Evolutionary conservation across 1,284 basidiomycete species (phyloP).

Genomic region (Boletus semigastroideus): DNA sequence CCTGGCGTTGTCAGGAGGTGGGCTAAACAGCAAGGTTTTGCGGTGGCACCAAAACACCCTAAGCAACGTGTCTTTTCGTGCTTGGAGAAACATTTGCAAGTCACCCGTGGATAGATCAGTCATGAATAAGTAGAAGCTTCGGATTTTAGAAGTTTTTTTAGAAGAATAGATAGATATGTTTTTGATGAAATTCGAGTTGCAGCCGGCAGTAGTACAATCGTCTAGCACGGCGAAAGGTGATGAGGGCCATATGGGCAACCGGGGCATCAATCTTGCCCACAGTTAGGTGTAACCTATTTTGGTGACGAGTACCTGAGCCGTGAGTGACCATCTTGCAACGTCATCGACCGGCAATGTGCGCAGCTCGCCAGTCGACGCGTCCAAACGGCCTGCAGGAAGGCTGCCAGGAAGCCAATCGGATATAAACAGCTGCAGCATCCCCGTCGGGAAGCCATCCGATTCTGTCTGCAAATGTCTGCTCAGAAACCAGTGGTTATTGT

Average conservation of each 20-base stretch:
- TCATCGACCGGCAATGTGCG: constrained; percentile 7
- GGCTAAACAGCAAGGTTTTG: constrained; percentile 47
- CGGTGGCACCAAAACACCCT: constrained; percentile 54
- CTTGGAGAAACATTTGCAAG: constrained; percentile 44
- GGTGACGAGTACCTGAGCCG: neutral
- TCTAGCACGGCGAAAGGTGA: too few relatives aligned
- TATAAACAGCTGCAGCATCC: constrained; percentile 14
- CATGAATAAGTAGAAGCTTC: neutral
- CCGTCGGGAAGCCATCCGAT: neutral
- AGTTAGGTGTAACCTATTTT: too few relatives aligned
- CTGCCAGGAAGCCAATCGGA: neutral
- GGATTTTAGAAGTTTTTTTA: too few relatives aligned
- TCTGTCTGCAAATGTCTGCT: constrained; percentile 13
- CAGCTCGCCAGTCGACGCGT: constrained; percentile 19
- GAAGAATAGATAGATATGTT: too few relatives aligned
- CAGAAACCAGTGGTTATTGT: constrained; percentile 20
- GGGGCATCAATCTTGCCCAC: too few relatives aligned
- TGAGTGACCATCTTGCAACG: neutral
- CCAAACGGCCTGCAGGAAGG: constrained; percentile 21
- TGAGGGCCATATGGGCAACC: too few relatives aligned
- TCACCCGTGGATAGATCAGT: neutral
- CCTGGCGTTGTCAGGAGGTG: constrained; percentile 55
- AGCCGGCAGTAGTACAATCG: too few relatives aligned
- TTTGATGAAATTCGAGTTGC: neutral
- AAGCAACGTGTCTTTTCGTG: constrained; percentile 58